Evolutionary conservation across 176 grass and related monocot genomes (phyloP).

Genomic region (Paspalum vaginatum): DNA sequence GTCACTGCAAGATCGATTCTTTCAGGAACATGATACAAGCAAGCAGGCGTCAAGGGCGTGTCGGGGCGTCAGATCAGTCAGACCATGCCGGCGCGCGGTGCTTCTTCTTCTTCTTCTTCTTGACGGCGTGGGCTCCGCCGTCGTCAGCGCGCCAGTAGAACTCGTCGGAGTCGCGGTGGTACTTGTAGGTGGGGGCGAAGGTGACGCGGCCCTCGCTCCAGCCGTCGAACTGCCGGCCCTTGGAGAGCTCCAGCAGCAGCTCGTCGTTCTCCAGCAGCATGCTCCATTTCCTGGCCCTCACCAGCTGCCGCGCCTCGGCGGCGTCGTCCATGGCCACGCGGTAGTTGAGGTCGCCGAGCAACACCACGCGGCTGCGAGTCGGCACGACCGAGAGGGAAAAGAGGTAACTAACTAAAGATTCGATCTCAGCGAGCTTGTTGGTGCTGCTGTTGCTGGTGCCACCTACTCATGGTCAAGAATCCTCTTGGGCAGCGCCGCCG

Average conservation of each 20-base stretch:
- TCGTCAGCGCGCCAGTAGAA: slow-evolving; percentile 49
- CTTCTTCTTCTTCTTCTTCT: slow-evolving; percentile 40
- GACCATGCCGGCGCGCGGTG: slow-evolving; percentile 79
- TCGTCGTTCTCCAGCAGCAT: slow-evolving; percentile 75
- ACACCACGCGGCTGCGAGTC: slow-evolving; percentile 56
- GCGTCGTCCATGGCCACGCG: slow-evolving; percentile 61
- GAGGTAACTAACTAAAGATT: too few relatives aligned
- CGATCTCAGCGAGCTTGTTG: too few relatives aligned
- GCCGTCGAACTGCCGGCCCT: slow-evolving; percentile 52
- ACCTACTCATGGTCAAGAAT: slow-evolving; percentile 87
- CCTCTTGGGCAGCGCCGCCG: slow-evolving; percentile 41
- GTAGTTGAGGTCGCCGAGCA: slow-evolving; percentile 92
- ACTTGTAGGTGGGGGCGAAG: slow-evolving; percentile 87
- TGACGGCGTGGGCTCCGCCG: neutral
- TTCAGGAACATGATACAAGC: too few relatives aligned
- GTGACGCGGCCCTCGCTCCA: slow-evolving; percentile 76
- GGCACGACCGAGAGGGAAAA: too few relatives aligned
- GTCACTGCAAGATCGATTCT: neutral
- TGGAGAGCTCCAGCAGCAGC: slow-evolving; percentile 61
- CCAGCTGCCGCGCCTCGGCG: slow-evolving; percentile 47
- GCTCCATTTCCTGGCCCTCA: slow-evolving; percentile 61
- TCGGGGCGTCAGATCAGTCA: neutral
- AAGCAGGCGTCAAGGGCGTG: too few relatives aligned
- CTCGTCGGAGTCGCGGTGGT: slow-evolving; percentile 60
- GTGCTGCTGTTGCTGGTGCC: too few relatives aligned